Evolutionary conservation across 2,329 filamentous ascomycete genomes (phyloP), one percentile per base, ranked within the genome.

Genomic region (Cladophialophora psammophila): DNA sequence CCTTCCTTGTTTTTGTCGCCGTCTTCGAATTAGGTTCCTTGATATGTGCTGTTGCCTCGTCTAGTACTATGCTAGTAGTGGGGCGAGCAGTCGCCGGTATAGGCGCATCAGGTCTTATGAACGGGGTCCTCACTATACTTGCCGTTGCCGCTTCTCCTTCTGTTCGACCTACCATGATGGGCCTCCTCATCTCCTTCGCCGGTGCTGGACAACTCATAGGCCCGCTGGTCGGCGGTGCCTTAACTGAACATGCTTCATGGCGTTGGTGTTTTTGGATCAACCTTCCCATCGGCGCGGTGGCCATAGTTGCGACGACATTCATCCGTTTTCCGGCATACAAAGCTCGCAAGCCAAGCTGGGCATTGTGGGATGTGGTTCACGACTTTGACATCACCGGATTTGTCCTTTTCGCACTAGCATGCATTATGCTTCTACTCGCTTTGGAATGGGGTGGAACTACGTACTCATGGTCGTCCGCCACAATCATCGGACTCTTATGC

Each of bases 101-200:
- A 32, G 78, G 78, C 2, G 73, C 64, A 35, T 75, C 76, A 6
- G 78, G 78, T 4, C 69, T 79, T 9, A 59, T 69, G 5, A 71
- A 71, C 13, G 85, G 85, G 61, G 77, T 77, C 3, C 83, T 81
- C 75, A 83, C 81, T 2, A 76, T 79, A 42, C 55, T 79, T 20
- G 73, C 71, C 31, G 69, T 74, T 10, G 72, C 42, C 72, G 78
- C 65, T 72, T 77, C 73, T 20, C 77, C 76, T 0, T 62, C 72
- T 8, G 73, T 76, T 55, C 71, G 79, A 54, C 75, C 80, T 1
- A 72, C 75, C 3, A 77, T 76, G 55, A 74, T 76, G 18, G 78
- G 75, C 6, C 66, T 75, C 15, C 74, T 78, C 38, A 72, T 72
- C 31, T 66, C 68, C 40, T 69, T 74, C 26, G 78, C 77, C 66